These are phyloP conservation scores for Leccinum griseonigrum DNA, from an alignment of 1,284 basidiomycete species.

Conservation along the genomic window DNA sequence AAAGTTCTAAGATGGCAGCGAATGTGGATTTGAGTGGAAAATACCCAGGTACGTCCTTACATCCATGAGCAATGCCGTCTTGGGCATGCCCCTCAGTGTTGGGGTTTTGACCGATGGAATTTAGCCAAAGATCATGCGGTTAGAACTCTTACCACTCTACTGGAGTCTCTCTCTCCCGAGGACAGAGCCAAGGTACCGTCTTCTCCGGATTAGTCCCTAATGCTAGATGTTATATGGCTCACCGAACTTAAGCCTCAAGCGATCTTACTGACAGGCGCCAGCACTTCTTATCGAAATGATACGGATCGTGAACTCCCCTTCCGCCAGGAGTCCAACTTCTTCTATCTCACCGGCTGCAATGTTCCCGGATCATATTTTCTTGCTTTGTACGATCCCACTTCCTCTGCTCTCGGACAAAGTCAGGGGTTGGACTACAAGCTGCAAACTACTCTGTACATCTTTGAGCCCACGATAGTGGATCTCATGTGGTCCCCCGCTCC, in stretches of 20 bases:
- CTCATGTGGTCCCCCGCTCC: conserved; percentile 88
- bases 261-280: conserved; percentile 57
- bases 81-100: neutral
- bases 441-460: conserved; percentile 70
- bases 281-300: conserved; percentile 72
- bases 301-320: conserved; percentile 86
- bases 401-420: neutral
- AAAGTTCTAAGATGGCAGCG: conserved; percentile 6
- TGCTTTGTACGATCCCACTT: conserved; percentile 49
- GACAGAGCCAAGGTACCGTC: conserved; percentile 50
- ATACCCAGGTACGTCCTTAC: conserved; percentile 22
- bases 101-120: neutral
- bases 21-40: conserved; percentile 12
- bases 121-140: conserved; percentile 47
- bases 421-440: neutral
- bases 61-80: neutral
- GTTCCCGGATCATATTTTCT: conserved; percentile 71
- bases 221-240: conserved; percentile 1
- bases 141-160: conserved; percentile 50
- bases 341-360: conserved; percentile 78
- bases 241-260: conserved; percentile 49
- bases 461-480: conserved; percentile 67
- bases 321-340: conserved; percentile 84
- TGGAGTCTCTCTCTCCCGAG: conserved; percentile 43
- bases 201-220: neutral